Evolutionary conservation across 768 basidiomycete species (phyloP).

Genomic region (Termitomyces sp.): DNA sequence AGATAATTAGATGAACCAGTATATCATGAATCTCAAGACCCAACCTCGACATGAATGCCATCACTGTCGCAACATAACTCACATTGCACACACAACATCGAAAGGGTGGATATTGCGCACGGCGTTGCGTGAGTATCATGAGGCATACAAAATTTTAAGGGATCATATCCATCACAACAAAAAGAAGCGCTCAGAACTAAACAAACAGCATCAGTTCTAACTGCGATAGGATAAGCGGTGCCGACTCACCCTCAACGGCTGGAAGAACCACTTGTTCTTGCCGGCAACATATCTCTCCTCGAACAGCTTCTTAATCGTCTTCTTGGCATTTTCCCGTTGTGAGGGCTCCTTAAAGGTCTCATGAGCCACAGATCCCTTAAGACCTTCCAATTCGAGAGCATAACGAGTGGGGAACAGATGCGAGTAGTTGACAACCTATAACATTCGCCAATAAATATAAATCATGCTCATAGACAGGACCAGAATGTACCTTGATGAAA

Average conservation of each 20-base stretch:
- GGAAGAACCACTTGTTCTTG: slow-evolving; percentile 99
- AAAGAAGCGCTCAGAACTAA: slow-evolving; percentile 30
- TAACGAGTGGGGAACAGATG: slow-evolving; percentile 99
- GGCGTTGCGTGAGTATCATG: slow-evolving; percentile 24
- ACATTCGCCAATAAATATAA: neutral
- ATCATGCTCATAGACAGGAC: neutral
- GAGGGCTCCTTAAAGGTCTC: slow-evolving; percentile 98
- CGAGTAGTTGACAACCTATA: slow-evolving; percentile 91
- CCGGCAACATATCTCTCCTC: slow-evolving; percentile 93
- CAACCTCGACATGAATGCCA: neutral
- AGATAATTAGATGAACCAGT: neutral
- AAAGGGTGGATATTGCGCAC: slow-evolving; percentile 9
- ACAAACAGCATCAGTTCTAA: slow-evolving; percentile 1
- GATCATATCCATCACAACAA: slow-evolving; percentile 23
- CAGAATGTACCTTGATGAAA: slow-evolving; percentile 86
- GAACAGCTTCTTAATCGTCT: slow-evolving; percentile 91
- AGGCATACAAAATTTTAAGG: slow-evolving; percentile 29
- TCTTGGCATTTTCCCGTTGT: slow-evolving; percentile 92
- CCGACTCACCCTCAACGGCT: slow-evolving; percentile 64
- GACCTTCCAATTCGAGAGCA: slow-evolving; percentile 89
- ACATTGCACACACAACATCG: neutral
- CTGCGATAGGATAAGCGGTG: neutral
- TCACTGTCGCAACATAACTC: slow-evolving; percentile 1
- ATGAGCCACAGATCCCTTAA: slow-evolving; percentile 78
- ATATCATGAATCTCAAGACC: neutral